These are phyloP conservation scores for Beta lomatogona DNA, from an alignment of 179 eudicot species.

Conservation along the genomic window DNA sequence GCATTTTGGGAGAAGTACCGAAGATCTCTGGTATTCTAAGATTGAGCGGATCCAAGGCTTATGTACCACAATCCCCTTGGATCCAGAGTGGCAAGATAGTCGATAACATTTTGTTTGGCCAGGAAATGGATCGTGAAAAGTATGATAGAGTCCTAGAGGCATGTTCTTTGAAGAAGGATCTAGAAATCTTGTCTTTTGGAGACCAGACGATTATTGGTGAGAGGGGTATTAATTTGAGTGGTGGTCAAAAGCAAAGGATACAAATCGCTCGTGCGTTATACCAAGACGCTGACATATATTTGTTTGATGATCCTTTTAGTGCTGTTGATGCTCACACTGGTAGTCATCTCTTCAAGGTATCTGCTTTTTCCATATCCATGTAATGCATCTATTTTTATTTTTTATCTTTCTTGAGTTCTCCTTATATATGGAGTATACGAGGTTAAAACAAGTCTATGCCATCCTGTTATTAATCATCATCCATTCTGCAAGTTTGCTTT, in stretches of 20 bases:
- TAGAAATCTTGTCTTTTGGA: conserved; percentile 57
- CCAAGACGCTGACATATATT: conserved; percentile 62
- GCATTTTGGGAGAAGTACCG: conserved; percentile 71
- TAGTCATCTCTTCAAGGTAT: conserved; percentile 60
- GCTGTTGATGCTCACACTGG: conserved; percentile 80
- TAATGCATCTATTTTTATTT: not conserved
- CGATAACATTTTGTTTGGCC: conserved; percentile 62
- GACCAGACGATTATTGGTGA: conserved; percentile 67
- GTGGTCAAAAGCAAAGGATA: conserved; percentile 37
- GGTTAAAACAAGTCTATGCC: not conserved
- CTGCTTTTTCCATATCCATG: not conserved
- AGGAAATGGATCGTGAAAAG: conserved; percentile 44
- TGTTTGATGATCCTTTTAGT: conserved; percentile 74
- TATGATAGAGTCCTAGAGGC: conserved; percentile 59
- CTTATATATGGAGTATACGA: not conserved
- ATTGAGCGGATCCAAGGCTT: conserved; percentile 57
- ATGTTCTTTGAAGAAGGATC: conserved; percentile 60
- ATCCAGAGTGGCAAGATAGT: conserved; percentile 68
- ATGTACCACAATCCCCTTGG: conserved; percentile 76
- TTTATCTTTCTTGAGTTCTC: not conserved
- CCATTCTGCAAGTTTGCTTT: too few relatives aligned
- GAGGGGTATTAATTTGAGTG: conserved; percentile 55
- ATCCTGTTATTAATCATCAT: too few relatives aligned
- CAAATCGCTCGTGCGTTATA: conserved; percentile 66
- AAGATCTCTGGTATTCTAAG: conserved; percentile 55